phyloP scores from a whole-genome alignment of 495 filamentous ascomycete species.

The Penicillium simplicissimum region DNA sequence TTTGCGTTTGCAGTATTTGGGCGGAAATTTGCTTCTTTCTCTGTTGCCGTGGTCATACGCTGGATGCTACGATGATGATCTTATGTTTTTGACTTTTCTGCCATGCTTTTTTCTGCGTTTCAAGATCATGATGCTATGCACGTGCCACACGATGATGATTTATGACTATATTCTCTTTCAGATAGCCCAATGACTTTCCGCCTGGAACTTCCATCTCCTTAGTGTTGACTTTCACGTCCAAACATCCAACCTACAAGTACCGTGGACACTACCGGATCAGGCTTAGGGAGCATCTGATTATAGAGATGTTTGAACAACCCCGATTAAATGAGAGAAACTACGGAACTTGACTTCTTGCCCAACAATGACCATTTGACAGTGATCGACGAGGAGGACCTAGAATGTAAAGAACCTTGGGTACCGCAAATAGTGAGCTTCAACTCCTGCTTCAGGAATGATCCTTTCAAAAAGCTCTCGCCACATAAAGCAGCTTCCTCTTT shows the following conservation, averaged over 20 bases:
- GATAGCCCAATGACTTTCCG: not conserved
- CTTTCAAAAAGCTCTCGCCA: not conserved
- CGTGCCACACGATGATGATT: conserved; percentile 1
- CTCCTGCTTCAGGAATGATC: not conserved
- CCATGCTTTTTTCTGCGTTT: not conserved
- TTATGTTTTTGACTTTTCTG: not conserved
- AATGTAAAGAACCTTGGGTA: no score
- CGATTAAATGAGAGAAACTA: no score
- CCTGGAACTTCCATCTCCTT: not conserved
- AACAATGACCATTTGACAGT: no score
- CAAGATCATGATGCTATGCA: not conserved
- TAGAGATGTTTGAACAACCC: no score
- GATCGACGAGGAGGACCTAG: no score
- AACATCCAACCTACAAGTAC: no score
- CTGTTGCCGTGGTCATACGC: not conserved
- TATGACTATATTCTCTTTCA: not conserved
- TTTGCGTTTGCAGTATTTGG: not conserved
- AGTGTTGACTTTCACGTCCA: not conserved
- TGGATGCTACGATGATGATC: not conserved
- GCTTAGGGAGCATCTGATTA: no score
- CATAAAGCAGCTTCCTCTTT: no score
- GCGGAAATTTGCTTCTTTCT: not conserved
- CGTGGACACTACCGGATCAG: no score
- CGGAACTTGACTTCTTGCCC: no score
- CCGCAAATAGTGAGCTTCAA: no score